Conservation (phyloP, 352 stramenopile species). For the Pythium dissimile region DNA sequence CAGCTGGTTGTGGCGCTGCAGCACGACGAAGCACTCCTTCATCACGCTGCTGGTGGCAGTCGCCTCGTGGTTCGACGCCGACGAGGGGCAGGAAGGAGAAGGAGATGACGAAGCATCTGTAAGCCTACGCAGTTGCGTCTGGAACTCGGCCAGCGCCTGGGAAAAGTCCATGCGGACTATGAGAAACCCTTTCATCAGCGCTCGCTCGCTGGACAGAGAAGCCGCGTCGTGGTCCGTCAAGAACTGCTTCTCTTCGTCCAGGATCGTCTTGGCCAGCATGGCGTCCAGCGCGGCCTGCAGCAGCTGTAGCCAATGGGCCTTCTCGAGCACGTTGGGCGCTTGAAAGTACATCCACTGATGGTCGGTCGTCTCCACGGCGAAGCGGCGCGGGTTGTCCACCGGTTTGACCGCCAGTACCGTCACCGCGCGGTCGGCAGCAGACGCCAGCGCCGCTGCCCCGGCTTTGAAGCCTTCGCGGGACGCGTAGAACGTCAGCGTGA, state of each 20-base stretch:
- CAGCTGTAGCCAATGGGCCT: conserved; percentile 27
- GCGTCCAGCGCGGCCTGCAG: conserved; percentile 31
- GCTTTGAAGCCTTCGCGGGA: conserved; percentile 59
- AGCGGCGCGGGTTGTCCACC: conserved; percentile 14
- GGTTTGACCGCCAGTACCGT: conserved; percentile 32
- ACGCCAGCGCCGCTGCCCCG: conserved; percentile 17
- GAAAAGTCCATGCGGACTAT: conserved; percentile 22
- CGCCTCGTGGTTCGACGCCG: conserved; percentile 16
- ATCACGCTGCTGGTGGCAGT: conserved; percentile 11
- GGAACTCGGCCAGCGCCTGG: conserved; percentile 9
- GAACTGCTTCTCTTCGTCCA: conserved; percentile 15
- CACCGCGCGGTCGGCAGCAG: conserved; percentile 19
- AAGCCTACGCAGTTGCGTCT: conserved; percentile 1
- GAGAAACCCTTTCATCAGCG: conserved; percentile 14
- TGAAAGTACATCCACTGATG: conserved; percentile 32
- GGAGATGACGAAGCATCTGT: background rate
- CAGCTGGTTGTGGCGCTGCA: conserved; percentile 51
- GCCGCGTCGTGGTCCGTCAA: background rate
- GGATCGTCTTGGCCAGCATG: conserved; percentile 16
- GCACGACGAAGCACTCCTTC: conserved; percentile 41
- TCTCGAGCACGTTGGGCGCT: conserved; percentile 19
- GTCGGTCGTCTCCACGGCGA: conserved; percentile 36
- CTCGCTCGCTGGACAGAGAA: background rate
- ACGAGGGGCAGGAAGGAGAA: too few species aligned
- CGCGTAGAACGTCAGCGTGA: conserved; percentile 49